Conservation (phyloP, 2,329 filamentous ascomycete genomes). For the Zasmidium angulare region DNA sequence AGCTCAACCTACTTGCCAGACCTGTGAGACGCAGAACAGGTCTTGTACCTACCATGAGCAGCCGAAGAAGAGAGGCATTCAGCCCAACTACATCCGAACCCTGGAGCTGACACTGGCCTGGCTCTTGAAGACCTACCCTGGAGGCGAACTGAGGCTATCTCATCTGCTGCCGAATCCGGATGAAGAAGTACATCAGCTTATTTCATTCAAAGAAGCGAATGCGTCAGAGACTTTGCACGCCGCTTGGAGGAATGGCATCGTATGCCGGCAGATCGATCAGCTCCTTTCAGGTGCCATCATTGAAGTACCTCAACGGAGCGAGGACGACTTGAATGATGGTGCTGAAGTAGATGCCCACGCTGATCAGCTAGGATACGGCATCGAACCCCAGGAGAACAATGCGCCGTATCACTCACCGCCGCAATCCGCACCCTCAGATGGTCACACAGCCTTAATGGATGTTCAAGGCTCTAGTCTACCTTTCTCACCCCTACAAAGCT, state of each 20-base stretch:
- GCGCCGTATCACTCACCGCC: conserved; percentile 21
- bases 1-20: conserved; percentile 63
- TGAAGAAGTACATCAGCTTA: conserved; percentile 42
- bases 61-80: conserved; percentile 74
- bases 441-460: neutral
- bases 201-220: conserved; percentile 53
- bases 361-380: neutral
- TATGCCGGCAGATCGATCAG: conserved; percentile 63
- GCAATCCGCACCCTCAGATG: conserved; percentile 19
- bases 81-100: conserved; percentile 76
- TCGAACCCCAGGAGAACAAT: neutral
- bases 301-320: conserved; percentile 16
- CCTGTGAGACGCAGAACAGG: conserved; percentile 63
- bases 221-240: conserved; percentile 60
- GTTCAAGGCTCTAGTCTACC: neutral
- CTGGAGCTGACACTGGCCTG: conserved; percentile 69
- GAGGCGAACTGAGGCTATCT: conserved; percentile 58
- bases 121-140: conserved; percentile 61
- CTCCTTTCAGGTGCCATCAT: conserved; percentile 52
- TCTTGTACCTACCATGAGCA: conserved; percentile 70
- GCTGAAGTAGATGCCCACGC: neutral
- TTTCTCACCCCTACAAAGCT: neutral
- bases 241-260: conserved; percentile 61
- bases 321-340: neutral
- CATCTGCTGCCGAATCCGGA: conserved; percentile 53